phyloP scores from a whole-genome alignment of 805 yeast species.

The Soucietia sequanensis region DNA sequence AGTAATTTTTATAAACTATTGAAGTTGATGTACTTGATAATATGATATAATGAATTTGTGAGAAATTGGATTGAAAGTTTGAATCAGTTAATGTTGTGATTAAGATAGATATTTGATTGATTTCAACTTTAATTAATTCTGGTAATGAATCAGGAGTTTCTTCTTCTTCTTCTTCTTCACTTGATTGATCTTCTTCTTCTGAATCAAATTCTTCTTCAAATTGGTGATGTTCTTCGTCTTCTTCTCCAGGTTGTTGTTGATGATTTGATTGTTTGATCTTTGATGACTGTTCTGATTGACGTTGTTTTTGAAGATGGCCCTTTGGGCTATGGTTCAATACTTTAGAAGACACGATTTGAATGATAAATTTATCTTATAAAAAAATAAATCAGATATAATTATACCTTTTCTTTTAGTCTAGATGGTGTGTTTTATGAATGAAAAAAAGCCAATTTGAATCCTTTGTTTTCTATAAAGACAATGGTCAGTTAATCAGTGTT shows the following conservation, averaged over 20 bases:
- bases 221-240: not conserved
- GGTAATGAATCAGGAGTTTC: constrained; percentile 8
- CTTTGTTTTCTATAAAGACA: too few species aligned
- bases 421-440: too few species aligned
- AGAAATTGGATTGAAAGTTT: constrained; percentile 37
- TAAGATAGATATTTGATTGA: constrained; percentile 55
- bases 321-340: constrained; percentile 32
- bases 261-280: not conserved
- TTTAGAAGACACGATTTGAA: constrained; percentile 33
- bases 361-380: too few species aligned
- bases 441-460: too few species aligned
- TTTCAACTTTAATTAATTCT: constrained; percentile 37
- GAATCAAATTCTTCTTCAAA: not conserved
- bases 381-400: too few species aligned
- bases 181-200: not conserved
- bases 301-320: constrained; percentile 29
- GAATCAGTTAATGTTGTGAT: constrained; percentile 41
- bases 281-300: constrained; percentile 2
- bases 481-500: too few species aligned
- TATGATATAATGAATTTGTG: constrained; percentile 49
- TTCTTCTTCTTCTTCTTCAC: not conserved
- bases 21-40: constrained; percentile 20
- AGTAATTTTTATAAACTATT: constrained; percentile 17
- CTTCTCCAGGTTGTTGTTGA: not conserved
- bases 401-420: too few species aligned